Evolutionary conservation across 1,139 yeast species (phyloP), one percentile per base, ranked within the genome.

Genomic region (Debaryomyces subglobosus): DNA sequence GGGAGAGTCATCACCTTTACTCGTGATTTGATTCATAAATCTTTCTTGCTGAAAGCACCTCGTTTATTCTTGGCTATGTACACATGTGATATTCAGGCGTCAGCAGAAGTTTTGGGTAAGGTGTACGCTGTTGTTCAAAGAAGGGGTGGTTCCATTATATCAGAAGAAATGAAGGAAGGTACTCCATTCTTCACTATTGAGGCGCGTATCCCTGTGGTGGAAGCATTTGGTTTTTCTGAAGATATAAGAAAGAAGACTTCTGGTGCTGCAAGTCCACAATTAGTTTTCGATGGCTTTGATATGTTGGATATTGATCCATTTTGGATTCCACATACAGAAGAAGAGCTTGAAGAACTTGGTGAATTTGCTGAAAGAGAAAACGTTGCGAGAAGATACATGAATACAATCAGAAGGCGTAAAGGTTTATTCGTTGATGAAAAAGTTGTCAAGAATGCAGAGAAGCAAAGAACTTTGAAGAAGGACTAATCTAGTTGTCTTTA

Each of bases 301-400:
- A 73, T 85, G 54, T 79, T 92, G 45, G 96, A 90, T 53, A 82
- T 88, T 56, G 98, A 95, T 71, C 99, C 99, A 36, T 95, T 87
- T 76, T 95, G 99, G 99, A 96, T 94, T 10, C 99, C 99, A n/a
- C 89, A 94, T 5, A 95, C 99, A 0, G 97, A 89, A 59, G 98
- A 91, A 65, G 99, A 95, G 64, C 70, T 94, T 44, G 99, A 94
- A 63, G 96, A 91, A 51, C 73, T 89, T 43, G 99, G 99, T 25
- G 97, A 90, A 55, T 80, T 82, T 57, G 97, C 97, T 0, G 99
- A 95, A 60, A 81, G 89, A 59, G 98, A 91, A 60, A 94, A 94
- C 62, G 75, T 91, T 51, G 98, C 97, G 0, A 79, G 96, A 64
- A 76, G 78, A 59, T 94, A 94, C 64, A 88, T 94, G 86, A 90